Percentiles rank a stretch among this genome's conserved stretches.
These are phyloP conservation scores for Paraphoma chrysanthemicola DNA, from an alignment of 2,329 filamentous ascomycete genomes.

Conservation along the genomic window DNA sequence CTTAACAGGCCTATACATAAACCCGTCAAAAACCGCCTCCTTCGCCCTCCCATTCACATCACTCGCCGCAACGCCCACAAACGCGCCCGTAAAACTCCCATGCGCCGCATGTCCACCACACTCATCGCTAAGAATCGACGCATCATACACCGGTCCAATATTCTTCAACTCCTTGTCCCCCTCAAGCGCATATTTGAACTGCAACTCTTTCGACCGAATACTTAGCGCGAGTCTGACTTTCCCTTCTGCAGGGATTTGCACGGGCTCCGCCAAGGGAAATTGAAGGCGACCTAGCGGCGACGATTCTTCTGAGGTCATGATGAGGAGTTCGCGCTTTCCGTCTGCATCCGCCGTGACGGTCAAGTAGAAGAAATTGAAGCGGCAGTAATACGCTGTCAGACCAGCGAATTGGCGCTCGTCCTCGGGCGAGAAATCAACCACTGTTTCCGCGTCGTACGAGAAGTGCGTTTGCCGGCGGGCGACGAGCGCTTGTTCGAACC, in stretches of 20 bases:
- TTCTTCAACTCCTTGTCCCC: conserved; percentile 52
- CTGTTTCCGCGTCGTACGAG: conserved; percentile 66
- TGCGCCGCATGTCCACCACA: conserved; percentile 67
- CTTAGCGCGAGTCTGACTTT: conserved; percentile 61
- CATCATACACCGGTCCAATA: conserved; percentile 65
- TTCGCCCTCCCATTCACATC: conserved; percentile 39
- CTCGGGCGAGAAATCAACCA: conserved; percentile 59
- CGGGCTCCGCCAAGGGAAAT: conserved; percentile 51
- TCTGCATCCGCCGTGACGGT: conserved; percentile 64
- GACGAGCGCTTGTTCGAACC: conserved; percentile 60
- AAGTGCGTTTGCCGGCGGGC: conserved; percentile 65
- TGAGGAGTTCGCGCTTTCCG: conserved; percentile 64
- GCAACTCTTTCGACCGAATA: conserved; percentile 60
- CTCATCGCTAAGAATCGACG: conserved; percentile 67
- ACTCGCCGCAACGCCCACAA: conserved; percentile 44
- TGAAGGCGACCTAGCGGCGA: conserved; percentile 61
- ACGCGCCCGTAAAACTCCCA: conserved; percentile 69
- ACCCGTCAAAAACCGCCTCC: conserved; percentile 41
- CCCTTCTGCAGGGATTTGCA: conserved; percentile 61
- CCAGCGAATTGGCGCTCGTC: conserved; percentile 69
- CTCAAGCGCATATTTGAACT: conserved; percentile 64
- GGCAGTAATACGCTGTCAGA: conserved; percentile 67
- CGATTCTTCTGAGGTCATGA: conserved; percentile 64
- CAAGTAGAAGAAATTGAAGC: conserved; percentile 71
- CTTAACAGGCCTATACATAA: conserved; percentile 38